Percentiles rank a stretch among this genome's conserved stretches.
phyloP scores from a whole-genome alignment of 345 rosid species.

The Eucalyptus tenuipes region DNA sequence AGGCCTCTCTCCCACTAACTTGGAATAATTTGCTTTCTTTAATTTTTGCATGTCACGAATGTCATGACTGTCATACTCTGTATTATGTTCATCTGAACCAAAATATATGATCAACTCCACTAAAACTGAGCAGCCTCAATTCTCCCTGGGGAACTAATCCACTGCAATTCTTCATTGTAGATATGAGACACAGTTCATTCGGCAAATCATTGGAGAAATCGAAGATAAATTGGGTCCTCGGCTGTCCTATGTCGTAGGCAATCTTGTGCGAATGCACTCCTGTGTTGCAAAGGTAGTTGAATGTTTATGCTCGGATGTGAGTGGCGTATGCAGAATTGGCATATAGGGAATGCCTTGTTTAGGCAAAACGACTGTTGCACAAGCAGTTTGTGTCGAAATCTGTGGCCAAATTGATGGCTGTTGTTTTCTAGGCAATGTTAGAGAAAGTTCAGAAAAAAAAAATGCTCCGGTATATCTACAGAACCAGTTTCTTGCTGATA shows the following conservation, averaged over 20 bases:
- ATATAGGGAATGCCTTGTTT: not conserved
- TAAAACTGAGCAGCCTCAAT: not conserved
- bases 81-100: not conserved
- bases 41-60: not conserved
- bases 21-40: not conserved
- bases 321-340: not conserved
- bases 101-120: not conserved
- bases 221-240: not conserved
- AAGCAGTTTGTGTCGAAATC: not conserved
- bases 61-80: not conserved
- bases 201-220: not conserved
- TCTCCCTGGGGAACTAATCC: not conserved
- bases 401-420: not conserved
- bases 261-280: no score
- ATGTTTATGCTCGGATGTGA: no score
- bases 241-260: not conserved
- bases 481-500: not conserved
- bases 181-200: not conserved
- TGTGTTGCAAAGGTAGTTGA: no score
- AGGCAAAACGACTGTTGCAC: slow-evolving; percentile 2
- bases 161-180: not conserved
- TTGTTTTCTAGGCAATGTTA: slow-evolving; percentile 9
- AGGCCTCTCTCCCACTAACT: not conserved
- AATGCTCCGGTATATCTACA: not conserved
- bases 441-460: not conserved